These are phyloP conservation scores for Lolium perenne DNA, from an alignment of 176 grass and related monocot species.

Conservation along the genomic window DNA sequence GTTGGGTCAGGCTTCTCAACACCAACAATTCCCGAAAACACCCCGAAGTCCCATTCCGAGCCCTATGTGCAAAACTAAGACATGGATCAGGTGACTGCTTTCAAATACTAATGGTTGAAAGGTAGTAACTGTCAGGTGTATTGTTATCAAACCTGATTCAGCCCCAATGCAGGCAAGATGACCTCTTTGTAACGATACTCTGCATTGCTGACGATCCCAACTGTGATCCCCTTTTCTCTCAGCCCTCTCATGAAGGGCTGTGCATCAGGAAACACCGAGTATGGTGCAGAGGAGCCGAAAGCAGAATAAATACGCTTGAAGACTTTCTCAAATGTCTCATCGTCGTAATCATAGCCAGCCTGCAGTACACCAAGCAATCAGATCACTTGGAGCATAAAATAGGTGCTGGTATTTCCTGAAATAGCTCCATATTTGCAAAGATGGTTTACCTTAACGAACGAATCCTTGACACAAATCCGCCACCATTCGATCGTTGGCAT, in stretches of 20 bases:
- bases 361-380: constrained; percentile 42
- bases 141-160: constrained; percentile 59
- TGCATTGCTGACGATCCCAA: constrained; percentile 91
- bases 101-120: neutral
- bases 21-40: constrained; percentile 67
- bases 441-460: constrained; percentile 63
- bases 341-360: constrained; percentile 95
- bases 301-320: constrained; percentile 89
- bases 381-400: constrained; percentile 4
- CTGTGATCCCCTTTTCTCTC: constrained; percentile 67
- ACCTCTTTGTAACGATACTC: constrained; percentile 95
- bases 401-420: neutral
- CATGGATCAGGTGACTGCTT: neutral
- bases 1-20: constrained; percentile 87
- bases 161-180: constrained; percentile 79
- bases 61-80: constrained; percentile 44
- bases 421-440: constrained; percentile 1
- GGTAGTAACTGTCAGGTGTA: neutral
- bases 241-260: constrained; percentile 84
- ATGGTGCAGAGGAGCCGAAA: constrained; percentile 91
- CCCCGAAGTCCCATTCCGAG: constrained; percentile 60
- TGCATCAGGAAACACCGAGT: constrained; percentile 78
- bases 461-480: constrained; percentile 93
- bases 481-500: constrained; percentile 89
- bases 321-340: constrained; percentile 95